Percentiles rank a stretch among this genome's conserved stretches.
These are phyloP conservation scores for Corymbia maculata DNA, from an alignment of 345 rosid species.

Conservation along the genomic window DNA sequence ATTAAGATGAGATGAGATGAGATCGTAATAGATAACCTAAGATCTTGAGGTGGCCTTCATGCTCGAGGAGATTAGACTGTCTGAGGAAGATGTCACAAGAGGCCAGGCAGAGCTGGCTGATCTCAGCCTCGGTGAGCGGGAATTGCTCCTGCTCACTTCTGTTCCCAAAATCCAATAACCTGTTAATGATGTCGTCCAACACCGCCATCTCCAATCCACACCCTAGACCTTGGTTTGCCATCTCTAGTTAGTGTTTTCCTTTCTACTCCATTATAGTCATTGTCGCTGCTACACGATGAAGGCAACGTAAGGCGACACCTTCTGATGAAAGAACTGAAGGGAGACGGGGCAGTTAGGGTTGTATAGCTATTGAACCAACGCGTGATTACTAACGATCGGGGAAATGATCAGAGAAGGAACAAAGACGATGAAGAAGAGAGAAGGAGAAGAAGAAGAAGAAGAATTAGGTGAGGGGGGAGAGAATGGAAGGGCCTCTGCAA, in stretches of 20 bases:
- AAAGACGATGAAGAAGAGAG: not conserved
- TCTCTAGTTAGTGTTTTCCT: not conserved
- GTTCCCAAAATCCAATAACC: constrained; percentile 52
- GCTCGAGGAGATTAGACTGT: constrained; percentile 85
- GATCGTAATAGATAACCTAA: constrained; percentile 37
- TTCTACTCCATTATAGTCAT: not conserved
- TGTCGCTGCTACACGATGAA: not conserved
- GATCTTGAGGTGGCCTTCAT: constrained; percentile 89
- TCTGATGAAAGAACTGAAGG: not conserved
- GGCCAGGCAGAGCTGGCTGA: constrained; percentile 61
- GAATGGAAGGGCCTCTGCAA: not conserved
- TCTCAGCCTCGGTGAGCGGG: constrained; percentile 72
- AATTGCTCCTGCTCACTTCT: constrained; percentile 59
- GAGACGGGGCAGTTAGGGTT: not conserved
- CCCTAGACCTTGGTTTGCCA: not conserved
- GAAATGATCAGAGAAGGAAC: not conserved
- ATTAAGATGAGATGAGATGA: not conserved
- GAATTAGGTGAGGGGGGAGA: not conserved
- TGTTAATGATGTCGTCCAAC: constrained; percentile 60
- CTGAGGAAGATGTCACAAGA: constrained; percentile 66
- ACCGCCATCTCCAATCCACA: constrained; percentile 42
- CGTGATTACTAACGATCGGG: not conserved
- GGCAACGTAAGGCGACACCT: not conserved
- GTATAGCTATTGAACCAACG: not conserved
- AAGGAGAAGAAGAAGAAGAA: not conserved